phyloP scores from a whole-genome alignment of 2,329 filamentous ascomycete species.

The Cordyceps cateniannulata region DNA sequence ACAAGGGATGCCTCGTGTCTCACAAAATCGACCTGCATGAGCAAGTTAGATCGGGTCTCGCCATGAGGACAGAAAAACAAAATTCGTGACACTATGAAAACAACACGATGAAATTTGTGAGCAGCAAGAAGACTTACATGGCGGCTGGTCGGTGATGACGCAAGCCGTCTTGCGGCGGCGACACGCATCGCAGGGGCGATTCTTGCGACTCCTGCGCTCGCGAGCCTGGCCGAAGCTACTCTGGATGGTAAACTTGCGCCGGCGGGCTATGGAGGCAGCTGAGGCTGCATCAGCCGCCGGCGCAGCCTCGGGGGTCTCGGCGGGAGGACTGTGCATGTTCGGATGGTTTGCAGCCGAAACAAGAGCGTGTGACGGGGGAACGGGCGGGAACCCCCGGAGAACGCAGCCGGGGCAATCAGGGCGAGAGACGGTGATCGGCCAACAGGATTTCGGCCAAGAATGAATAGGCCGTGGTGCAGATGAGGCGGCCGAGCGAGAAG shows the following conservation, averaged over 20 bases:
- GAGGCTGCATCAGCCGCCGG: not conserved
- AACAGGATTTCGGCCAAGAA: slow-evolving; percentile 4
- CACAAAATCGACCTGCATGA: slow-evolving; percentile 11
- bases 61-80: not conserved
- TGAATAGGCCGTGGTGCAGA: not conserved
- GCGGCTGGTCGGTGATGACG: slow-evolving; percentile 36
- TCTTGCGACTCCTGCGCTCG: slow-evolving; percentile 37
- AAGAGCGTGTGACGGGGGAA: not conserved
- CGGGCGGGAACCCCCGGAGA: not conserved
- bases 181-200: slow-evolving; percentile 39
- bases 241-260: slow-evolving; percentile 35
- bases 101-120: not conserved
- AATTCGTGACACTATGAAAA: not conserved
- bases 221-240: slow-evolving; percentile 35
- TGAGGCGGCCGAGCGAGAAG: slow-evolving; percentile 1
- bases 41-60: not conserved
- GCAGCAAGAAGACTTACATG: slow-evolving; percentile 29
- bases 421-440: not conserved
- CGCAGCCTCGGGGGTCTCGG: not conserved
- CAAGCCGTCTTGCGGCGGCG: slow-evolving; percentile 40
- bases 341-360: not conserved
- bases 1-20: slow-evolving; percentile 11
- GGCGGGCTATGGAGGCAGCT: slow-evolving; percentile 4
- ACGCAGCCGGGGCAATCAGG: not conserved
- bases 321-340: slow-evolving; percentile 11